phyloP scores from a whole-genome alignment of 2,329 filamentous ascomycete genomes.

The Cryoendolithus antarcticus region DNA sequence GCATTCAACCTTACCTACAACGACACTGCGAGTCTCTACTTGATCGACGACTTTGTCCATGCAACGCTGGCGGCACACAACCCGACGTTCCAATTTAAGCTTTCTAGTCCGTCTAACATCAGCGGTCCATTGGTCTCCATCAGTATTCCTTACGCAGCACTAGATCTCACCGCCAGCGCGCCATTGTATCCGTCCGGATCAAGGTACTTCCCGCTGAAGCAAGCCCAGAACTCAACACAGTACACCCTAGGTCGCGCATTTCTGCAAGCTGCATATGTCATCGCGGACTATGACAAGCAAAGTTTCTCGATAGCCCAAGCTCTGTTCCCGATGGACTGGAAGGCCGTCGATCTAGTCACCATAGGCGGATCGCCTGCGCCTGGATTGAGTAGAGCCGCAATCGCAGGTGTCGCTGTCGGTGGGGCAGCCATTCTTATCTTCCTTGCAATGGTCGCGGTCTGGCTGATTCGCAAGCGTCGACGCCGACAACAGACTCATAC shows the following conservation, averaged over 20 bases:
- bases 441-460: no score
- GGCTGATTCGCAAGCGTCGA: no score
- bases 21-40: conserved; percentile 24
- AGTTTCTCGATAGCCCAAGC: conserved; percentile 17
- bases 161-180: conserved; percentile 15
- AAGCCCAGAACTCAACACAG: conserved; percentile 13
- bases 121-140: conserved; percentile 10
- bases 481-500: no score
- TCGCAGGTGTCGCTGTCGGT: no score
- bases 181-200: conserved; percentile 9
- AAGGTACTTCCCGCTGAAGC: conserved; percentile 17
- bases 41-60: conserved; percentile 27
- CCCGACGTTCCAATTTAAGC: conserved; percentile 26
- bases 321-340: conserved; percentile 11
- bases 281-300: conserved; percentile 15
- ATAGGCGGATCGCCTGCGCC: no score
- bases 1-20: conserved; percentile 30
- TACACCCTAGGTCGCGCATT: conserved; percentile 17
- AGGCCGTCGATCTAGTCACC: background rate
- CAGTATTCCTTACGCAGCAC: conserved; percentile 19
- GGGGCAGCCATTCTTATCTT: no score
- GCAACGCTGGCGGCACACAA: conserved; percentile 20
- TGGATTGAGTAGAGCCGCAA: no score
- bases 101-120: conserved; percentile 6
- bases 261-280: conserved; percentile 20